Evolutionary conservation across 2,329 filamentous ascomycete genomes (phyloP).

Genomic region (Calonectria crousiana): DNA sequence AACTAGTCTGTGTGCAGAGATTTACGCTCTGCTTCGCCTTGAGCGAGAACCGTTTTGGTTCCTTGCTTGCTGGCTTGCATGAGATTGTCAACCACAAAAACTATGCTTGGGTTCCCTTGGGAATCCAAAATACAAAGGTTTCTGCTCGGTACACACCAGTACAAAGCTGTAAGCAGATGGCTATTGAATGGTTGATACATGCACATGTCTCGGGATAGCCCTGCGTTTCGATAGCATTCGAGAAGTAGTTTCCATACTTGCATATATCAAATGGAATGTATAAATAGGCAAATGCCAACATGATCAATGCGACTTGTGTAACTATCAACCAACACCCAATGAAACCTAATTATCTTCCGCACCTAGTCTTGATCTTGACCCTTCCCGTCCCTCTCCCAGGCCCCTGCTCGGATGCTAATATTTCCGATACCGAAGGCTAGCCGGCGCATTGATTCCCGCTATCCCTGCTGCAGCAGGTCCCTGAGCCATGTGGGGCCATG

Average conservation of each 20-base stretch:
- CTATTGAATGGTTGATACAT: conserved; percentile 48
- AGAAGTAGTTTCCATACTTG: neutral
- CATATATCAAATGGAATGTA: neutral
- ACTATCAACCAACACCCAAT: neutral
- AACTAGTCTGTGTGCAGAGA: conserved; percentile 99
- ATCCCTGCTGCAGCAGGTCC: conserved; percentile 32
- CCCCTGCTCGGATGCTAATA: conserved; percentile 36
- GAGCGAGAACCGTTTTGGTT: conserved; percentile 66
- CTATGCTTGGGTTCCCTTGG: conserved; percentile 45
- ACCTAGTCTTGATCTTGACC: neutral
- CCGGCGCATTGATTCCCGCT: conserved; percentile 22
- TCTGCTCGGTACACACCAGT: conserved; percentile 51
- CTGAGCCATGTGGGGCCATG: conserved; percentile 37
- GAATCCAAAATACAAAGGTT: conserved; percentile 47
- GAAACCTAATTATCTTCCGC: neutral
- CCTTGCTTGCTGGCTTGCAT: conserved; percentile 43
- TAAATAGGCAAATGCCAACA: neutral
- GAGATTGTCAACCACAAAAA: conserved; percentile 47
- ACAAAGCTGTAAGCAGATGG: conserved; percentile 45
- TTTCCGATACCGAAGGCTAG: conserved; percentile 41
- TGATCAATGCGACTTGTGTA: neutral
- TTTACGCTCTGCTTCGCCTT: conserved; percentile 61
- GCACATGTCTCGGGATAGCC: neutral
- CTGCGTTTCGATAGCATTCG: neutral
- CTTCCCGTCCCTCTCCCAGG: neutral